Conservation (phyloP, 2,329 filamentous ascomycete genomes). For the Albifimbria verrucaria region DNA sequence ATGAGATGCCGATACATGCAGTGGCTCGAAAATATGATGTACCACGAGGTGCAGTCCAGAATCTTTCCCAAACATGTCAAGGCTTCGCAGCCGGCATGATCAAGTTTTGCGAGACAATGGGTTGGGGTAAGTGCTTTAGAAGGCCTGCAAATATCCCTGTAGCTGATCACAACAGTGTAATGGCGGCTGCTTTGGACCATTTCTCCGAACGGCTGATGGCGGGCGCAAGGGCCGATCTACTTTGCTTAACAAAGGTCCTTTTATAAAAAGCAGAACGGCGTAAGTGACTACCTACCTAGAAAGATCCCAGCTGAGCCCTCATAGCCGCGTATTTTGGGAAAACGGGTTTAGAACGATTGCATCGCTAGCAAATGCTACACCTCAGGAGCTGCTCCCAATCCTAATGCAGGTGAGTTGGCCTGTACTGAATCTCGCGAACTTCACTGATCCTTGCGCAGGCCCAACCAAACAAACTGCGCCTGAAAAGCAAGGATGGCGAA, state of each 20-base stretch:
- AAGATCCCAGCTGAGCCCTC: background rate
- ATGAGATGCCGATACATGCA: constrained; percentile 67
- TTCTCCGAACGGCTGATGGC: constrained; percentile 72
- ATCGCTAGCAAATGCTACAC: constrained; percentile 65
- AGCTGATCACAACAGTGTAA: constrained; percentile 54
- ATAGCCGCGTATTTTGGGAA: constrained; percentile 64
- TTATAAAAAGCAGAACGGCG: constrained; percentile 74
- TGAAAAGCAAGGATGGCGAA: constrained; percentile 51
- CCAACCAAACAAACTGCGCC: constrained; percentile 61
- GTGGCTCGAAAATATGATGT: constrained; percentile 70
- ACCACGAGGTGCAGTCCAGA: constrained; percentile 69
- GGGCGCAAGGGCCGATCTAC: constrained; percentile 66
- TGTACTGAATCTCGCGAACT: constrained; percentile 4
- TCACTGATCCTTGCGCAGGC: constrained; percentile 39
- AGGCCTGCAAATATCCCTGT: no score
- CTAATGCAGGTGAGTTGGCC: constrained; percentile 58
- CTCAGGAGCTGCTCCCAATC: constrained; percentile 66
- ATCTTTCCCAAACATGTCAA: constrained; percentile 69
- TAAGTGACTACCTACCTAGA: constrained; percentile 27
- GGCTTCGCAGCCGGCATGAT: constrained; percentile 78
- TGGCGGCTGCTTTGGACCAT: constrained; percentile 70
- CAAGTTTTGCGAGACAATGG: constrained; percentile 76
- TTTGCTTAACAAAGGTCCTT: constrained; percentile 68
- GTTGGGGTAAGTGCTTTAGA: no score
- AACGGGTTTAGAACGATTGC: constrained; percentile 70